These are phyloP conservation scores for Verticillium klebahnii DNA, from an alignment of 2,329 filamentous ascomycete genomes.

Conservation along the genomic window DNA sequence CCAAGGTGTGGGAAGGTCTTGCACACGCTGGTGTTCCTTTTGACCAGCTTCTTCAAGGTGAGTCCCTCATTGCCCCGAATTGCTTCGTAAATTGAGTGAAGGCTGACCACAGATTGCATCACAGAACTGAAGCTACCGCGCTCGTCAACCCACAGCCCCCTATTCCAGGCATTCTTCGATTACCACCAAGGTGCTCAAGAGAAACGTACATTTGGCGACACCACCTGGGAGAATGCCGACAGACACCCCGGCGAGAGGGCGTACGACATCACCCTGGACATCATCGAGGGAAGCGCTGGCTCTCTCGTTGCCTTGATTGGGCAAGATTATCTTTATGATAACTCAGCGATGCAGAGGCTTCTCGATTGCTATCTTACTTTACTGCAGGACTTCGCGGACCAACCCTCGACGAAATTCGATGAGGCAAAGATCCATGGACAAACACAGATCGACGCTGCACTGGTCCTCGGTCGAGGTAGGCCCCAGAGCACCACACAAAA, in stretches of 20 bases:
- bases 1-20: conserved; percentile 26
- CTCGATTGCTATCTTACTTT: not conserved
- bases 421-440: not conserved
- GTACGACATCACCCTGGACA: conserved; percentile 30
- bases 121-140: conserved; percentile 31
- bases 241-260: conserved; percentile 8
- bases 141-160: conserved; percentile 26
- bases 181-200: conserved; percentile 38
- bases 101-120: not conserved
- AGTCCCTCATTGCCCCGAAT: not conserved
- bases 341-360: not conserved
- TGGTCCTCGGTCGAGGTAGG: conserved; percentile 18
- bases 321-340: not conserved
- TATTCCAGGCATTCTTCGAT: conserved; percentile 44
- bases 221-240: not conserved
- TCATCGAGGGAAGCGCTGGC: conserved; percentile 23
- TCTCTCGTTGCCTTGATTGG: not conserved
- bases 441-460: not conserved
- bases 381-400: not conserved
- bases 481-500: no score
- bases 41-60: conserved; percentile 32
- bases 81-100: no score
- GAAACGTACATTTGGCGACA: not conserved
- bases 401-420: not conserved
- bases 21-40: conserved; percentile 38